A percentile compares a stretch with the other conserved stretches of the same genome.
Evolutionary conservation across 2,329 filamentous ascomycete genomes (phyloP).

Genomic region (Mycogone perniciosa): DNA sequence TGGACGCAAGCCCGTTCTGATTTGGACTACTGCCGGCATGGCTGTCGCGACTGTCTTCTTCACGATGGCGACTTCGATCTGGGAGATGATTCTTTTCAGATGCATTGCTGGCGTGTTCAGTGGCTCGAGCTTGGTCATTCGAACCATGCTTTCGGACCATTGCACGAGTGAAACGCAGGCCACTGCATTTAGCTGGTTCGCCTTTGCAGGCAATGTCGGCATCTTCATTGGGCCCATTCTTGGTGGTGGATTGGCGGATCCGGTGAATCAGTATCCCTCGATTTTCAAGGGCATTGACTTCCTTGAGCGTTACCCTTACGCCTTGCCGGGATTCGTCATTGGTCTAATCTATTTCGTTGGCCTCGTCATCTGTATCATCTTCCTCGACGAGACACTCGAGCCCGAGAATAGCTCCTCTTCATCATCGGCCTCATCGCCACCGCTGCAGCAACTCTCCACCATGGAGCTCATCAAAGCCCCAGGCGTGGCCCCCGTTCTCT

Average conservation of each 20-base stretch:
- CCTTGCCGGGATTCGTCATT: no score
- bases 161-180: constrained; percentile 66
- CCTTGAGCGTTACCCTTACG: constrained; percentile 52
- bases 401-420: not conserved
- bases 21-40: constrained; percentile 60
- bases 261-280: constrained; percentile 54
- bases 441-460: constrained; percentile 15
- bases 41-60: constrained; percentile 57
- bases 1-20: constrained; percentile 67
- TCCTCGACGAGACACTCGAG: constrained; percentile 56
- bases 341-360: constrained; percentile 26
- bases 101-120: constrained; percentile 68
- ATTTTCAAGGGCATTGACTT: constrained; percentile 42
- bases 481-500: constrained; percentile 60
- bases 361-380: constrained; percentile 41
- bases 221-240: constrained; percentile 66
- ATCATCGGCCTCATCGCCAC: constrained; percentile 4
- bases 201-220: constrained; percentile 67
- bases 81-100: constrained; percentile 68
- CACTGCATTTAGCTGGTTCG: constrained; percentile 68
- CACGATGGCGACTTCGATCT: constrained; percentile 58
- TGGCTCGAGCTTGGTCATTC: constrained; percentile 66
- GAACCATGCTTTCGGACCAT: constrained; percentile 71
- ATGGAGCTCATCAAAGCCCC: constrained; percentile 50
- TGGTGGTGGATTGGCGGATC: constrained; percentile 63